These are phyloP conservation scores for Backusella tarrabulga DNA, from an alignment of 192 early-diverging fungal species.

Conservation along the genomic window DNA sequence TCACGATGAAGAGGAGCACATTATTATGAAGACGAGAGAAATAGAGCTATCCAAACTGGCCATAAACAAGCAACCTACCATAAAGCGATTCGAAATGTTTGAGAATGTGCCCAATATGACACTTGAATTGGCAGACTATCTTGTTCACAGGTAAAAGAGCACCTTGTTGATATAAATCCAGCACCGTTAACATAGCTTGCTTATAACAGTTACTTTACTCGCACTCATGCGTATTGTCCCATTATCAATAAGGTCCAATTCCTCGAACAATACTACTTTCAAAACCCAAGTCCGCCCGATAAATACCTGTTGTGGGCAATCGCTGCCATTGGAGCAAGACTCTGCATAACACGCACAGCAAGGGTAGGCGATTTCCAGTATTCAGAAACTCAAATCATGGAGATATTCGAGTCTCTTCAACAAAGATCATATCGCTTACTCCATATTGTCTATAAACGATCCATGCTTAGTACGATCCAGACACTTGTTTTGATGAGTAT, in stretches of 20 bases:
- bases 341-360: neutral
- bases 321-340: conserved; percentile 9
- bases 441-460: conserved; percentile 55
- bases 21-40: conserved; percentile 24
- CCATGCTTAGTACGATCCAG: conserved; percentile 58
- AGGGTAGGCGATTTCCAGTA: neutral
- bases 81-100: neutral
- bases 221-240: conserved; percentile 9
- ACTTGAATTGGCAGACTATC: conserved; percentile 14
- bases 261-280: conserved; percentile 23
- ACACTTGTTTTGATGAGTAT: conserved; percentile 62
- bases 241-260: conserved; percentile 32
- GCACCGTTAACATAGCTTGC: neutral
- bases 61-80: neutral
- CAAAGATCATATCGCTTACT: conserved; percentile 52
- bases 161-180: neutral
- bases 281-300: conserved; percentile 19
- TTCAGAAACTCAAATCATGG: neutral
- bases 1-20: conserved; percentile 26
- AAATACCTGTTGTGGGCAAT: conserved; percentile 25
- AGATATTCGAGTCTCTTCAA: neutral
- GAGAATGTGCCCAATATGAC: conserved; percentile 12
- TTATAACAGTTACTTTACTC: conserved; percentile 23
- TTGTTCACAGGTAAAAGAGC: conserved; percentile 16
- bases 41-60: neutral